These are phyloP conservation scores for Vitis hybrid DNA, from an alignment of 177 flowering plant species.

Conservation along the genomic window DNA sequence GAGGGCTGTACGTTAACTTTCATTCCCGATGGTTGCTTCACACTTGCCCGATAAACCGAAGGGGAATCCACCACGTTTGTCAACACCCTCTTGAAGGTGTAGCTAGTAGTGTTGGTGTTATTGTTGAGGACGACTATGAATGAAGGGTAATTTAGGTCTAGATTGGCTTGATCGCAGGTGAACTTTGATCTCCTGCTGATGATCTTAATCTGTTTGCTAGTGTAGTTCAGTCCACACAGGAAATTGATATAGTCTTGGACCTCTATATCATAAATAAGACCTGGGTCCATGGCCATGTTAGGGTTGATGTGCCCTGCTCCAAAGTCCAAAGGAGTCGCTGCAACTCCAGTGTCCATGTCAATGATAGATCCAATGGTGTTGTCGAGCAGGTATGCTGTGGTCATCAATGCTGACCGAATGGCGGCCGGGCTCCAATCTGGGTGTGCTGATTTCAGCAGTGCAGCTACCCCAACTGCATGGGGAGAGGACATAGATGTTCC, in stretches of 20 bases:
- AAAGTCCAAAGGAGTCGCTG: constrained; percentile 29
- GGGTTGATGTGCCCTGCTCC: constrained; percentile 28
- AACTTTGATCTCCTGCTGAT: constrained; percentile 15
- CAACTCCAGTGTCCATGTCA: constrained; percentile 21
- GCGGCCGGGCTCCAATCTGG: constrained; percentile 41
- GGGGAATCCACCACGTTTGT: constrained; percentile 17
- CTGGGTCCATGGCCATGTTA: constrained; percentile 12
- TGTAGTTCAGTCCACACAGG: constrained; percentile 23
- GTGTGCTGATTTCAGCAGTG: constrained; percentile 32
- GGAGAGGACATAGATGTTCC: constrained; percentile 45
- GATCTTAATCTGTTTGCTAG: constrained; percentile 11
- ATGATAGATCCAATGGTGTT: constrained; percentile 25
- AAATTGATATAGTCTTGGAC: background rate
- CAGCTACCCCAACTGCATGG: constrained; percentile 36
- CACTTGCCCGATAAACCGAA: constrained; percentile 19
- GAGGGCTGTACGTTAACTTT: constrained; percentile 20
- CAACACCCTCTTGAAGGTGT: constrained; percentile 14
- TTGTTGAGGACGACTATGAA: constrained; percentile 18
- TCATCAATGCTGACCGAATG: constrained; percentile 45
- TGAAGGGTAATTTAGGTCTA: constrained; percentile 26
- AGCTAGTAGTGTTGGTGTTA: constrained; percentile 4
- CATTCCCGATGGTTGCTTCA: constrained; percentile 22
- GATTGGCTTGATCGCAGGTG: background rate
- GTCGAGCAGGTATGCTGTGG: constrained; percentile 31
- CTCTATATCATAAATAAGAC: too few species aligned